Evolutionary conservation across 768 basidiomycete species (phyloP), one percentile per base, ranked within the genome.

Genomic region (Leccinum disarticulatum): DNA sequence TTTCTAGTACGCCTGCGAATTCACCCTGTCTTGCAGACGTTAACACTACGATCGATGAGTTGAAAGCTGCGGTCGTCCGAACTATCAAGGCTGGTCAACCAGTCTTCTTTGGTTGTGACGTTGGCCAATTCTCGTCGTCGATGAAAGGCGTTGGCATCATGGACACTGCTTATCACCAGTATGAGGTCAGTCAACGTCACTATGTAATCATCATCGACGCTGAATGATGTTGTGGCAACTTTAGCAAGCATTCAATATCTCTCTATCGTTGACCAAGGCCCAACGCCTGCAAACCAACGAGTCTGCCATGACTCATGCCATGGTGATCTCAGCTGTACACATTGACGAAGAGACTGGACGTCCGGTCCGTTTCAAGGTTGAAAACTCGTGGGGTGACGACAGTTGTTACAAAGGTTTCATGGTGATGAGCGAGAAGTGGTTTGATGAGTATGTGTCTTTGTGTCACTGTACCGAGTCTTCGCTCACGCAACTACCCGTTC

Each of bases 101-200:
- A 5, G 88, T 95, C 49, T 97, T 96, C 83, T 98, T 98, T 70
- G 96, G 95, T 0, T 97, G 95, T 71, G 96, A 98, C 70, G 94
- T 97, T 49, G 95, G 94, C 36, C 85, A 97, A 70, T 91, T 85
- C 70, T 90, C 88, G 4, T 87, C 91, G 64, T 77, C 79, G 25
- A 65, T 74, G 27, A 72, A 70, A 33, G 73, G 64, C 14, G 73
- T 80, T 2, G 96, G 95, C 27, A 86, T 97, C 63, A 92, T 96
- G 94, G 95, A 95, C 70, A 83, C 86, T 27, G 82, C 82, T 15
- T 79, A 95, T 22, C 93, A 87, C 71, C 88, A 92, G 67, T 91
- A 91, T 69, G 89, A 91, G 82, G 90, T 87, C 28, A 33, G 55
- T 54, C 53, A 1, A 36, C 52, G 15, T 10, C 7, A 3, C 49